Base-by-base conservation (phyloP, 768 basidiomycete genomes). In the Lactifluus subvellereus region DNA sequence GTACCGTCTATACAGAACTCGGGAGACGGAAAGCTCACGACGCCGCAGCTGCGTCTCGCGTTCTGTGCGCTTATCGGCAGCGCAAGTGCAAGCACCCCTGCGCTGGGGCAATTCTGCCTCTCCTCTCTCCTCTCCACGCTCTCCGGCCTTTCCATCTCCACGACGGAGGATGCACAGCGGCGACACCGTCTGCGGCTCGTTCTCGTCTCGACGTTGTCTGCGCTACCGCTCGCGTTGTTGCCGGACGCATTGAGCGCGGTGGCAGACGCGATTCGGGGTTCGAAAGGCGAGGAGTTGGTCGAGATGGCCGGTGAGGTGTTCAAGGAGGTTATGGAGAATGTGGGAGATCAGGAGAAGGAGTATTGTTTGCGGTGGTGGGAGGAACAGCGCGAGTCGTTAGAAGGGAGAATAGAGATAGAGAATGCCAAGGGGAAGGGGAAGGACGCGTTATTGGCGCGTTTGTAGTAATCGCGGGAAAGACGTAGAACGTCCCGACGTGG, bases 321-420 rank as follows among this genome's bases (percentile, higher is more conserved):
- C 72, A 76, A 74, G 47, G 86, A 89, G 72, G 79, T 92, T 38
- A 72, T 82, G 68, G 82, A 84, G 69, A 78, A 77, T 48, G 80
- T 87, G 2, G 87, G 85, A 14, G 88, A 91, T 70, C 76, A 77
- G 48, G 87, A 88, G 75, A 89, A 86, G 74, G 84, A 82, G 70
- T 78, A 78, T 64, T 83, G 74, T 47, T 80, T 91, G 73, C 75
- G 73, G 50, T 92, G 90, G 90, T 92, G 90, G 90, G 80, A 84
- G 70, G 77, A 80, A 38, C 33, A 54, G 54, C 45, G 53, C n/a
- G 48, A 64, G 22, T 22, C 5, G 1, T 56, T 64, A 7, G 58
- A 43, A 38, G 58, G 42, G 30, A 33, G 2, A 4, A 4, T 18
- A 7, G 38, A 43, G 51, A 22, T 33, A 30, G 40, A 22, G 35